phyloP scores from a whole-genome alignment of 2,329 filamentous ascomycete species.

The Sarocladiaceae sp. region DNA sequence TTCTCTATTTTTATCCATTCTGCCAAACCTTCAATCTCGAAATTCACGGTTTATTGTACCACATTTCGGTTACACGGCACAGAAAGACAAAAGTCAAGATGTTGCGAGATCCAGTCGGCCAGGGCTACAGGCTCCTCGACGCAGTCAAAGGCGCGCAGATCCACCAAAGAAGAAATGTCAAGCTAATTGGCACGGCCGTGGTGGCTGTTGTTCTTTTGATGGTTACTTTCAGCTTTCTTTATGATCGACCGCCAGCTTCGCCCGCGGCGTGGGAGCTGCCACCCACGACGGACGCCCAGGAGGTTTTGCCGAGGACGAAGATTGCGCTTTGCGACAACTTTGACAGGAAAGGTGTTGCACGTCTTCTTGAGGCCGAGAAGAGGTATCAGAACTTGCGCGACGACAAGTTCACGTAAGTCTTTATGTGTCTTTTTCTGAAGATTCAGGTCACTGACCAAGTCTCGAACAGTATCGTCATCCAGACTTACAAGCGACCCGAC shows the following conservation, averaged over 20 bases:
- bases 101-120: background rate
- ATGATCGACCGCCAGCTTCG: background rate
- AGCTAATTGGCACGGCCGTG: background rate
- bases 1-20: too few relatives aligned
- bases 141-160: background rate
- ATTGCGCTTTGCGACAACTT: background rate
- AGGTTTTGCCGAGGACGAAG: background rate
- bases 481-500: slow-evolving; percentile 20
- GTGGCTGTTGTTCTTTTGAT: background rate
- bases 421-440: background rate
- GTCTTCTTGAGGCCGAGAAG: background rate
- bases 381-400: slow-evolving; percentile 36
- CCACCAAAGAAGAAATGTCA: background rate
- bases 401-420: slow-evolving; percentile 22
- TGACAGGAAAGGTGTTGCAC: background rate
- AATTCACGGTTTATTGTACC: too few relatives aligned
- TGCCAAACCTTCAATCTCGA: too few relatives aligned
- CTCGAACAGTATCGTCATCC: slow-evolving; percentile 20
- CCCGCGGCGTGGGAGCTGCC: background rate
- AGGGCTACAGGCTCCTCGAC: background rate
- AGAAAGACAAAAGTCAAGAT: too few relatives aligned
- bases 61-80: too few relatives aligned
- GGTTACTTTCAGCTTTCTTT: background rate
- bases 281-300: background rate
- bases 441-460: background rate